These are phyloP conservation scores for Apiospora pterosperma DNA, from an alignment of 2,329 filamentous ascomycete species.

Conservation along the genomic window DNA sequence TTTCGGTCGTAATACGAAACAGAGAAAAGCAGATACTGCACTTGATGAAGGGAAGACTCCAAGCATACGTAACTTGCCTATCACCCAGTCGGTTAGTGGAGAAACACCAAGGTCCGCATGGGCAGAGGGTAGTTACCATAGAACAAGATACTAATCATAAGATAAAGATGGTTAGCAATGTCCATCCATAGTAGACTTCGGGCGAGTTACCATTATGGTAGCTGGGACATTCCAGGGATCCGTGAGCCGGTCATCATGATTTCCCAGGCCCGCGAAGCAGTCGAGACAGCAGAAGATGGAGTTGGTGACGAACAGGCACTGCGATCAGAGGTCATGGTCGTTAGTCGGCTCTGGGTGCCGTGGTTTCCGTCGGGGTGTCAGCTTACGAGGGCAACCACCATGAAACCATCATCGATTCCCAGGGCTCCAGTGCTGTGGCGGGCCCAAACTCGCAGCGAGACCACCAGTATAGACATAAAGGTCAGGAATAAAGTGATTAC, in stretches of 20 bases:
- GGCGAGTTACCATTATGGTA: neutral
- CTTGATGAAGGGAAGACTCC: conserved; percentile 4
- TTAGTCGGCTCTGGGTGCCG: neutral
- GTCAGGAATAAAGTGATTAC: neutral
- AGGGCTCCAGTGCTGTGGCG: neutral
- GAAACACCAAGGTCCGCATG: neutral
- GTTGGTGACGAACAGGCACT: neutral
- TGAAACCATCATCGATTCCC: neutral
- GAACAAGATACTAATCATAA: neutral
- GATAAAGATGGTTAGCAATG: neutral
- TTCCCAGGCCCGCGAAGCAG: neutral
- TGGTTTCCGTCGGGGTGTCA: too few species aligned
- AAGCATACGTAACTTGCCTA: conserved; percentile 1
- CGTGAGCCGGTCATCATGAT: neutral
- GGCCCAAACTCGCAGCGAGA: neutral
- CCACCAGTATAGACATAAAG: neutral
- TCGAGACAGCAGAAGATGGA: neutral
- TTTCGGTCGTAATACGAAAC: conserved; percentile 1
- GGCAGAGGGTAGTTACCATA: neutral
- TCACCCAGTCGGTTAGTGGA: neutral
- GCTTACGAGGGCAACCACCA: neutral
- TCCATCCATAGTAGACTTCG: neutral
- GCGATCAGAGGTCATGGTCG: fast-evolving
- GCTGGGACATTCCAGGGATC: neutral
- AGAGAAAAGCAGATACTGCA: conserved; percentile 5